These are phyloP conservation scores for Bryoerythrophyllum caledonicum DNA, from an alignment of 225 moss, liverwort and hornwort species.

Conservation along the genomic window DNA sequence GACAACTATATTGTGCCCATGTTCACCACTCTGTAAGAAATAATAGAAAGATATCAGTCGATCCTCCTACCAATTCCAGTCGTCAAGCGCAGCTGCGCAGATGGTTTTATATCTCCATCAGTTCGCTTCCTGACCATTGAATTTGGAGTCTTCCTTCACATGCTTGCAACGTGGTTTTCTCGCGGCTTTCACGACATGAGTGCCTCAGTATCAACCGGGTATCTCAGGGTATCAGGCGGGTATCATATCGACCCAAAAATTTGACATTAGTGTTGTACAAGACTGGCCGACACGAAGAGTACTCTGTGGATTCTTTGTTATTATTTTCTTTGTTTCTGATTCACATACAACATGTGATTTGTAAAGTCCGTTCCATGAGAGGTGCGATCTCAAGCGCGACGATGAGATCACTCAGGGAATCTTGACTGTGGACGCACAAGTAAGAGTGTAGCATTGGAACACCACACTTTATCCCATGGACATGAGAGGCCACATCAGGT, in stretches of 20 bases:
- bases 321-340: neutral
- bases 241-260: too few species aligned
- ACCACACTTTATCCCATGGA: slow-evolving; percentile 14
- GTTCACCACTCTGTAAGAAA: neutral
- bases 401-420: slow-evolving; percentile 17
- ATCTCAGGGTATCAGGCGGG: too few species aligned
- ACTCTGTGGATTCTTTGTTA: too few species aligned
- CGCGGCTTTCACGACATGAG: too few species aligned
- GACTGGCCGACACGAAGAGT: too few species aligned
- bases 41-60: neutral
- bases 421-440: neutral
- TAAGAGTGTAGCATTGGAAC: slow-evolving; percentile 15
- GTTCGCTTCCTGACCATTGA: neutral
- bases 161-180: too few species aligned
- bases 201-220: neutral
- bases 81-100: neutral
- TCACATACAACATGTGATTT: slow-evolving; percentile 28
- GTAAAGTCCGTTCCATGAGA: neutral
- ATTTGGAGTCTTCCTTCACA: neutral
- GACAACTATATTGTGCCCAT: neutral
- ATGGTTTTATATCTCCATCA: slow-evolving; percentile 7
- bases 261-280: too few species aligned
- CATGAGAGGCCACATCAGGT: neutral
- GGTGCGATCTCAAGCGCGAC: slow-evolving; percentile 29
- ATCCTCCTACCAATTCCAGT: slow-evolving; percentile 1